phyloP scores from a whole-genome alignment of 1,284 basidiomycete species.

The Tremellales sp. region DNA sequence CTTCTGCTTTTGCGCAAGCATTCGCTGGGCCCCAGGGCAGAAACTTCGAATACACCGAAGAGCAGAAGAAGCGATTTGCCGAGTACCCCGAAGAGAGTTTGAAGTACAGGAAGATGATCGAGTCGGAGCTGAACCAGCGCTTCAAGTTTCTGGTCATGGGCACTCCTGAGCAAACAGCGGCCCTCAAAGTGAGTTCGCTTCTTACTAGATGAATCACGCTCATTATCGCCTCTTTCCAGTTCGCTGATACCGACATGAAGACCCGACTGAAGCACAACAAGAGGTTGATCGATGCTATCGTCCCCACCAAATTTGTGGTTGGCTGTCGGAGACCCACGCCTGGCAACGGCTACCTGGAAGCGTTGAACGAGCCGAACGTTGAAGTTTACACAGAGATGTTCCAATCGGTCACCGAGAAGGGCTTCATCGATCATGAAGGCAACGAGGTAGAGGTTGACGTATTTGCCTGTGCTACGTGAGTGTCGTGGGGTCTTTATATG shows the following conservation, averaged over 20 bases:
- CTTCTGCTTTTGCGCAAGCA: slow-evolving; percentile 21
- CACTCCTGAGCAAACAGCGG: slow-evolving; percentile 20
- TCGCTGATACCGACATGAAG: slow-evolving; percentile 17
- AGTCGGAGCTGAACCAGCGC: slow-evolving; percentile 26
- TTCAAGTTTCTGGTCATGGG: slow-evolving; percentile 29
- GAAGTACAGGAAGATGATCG: slow-evolving; percentile 31
- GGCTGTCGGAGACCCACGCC: slow-evolving; percentile 42
- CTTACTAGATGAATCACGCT: neutral
- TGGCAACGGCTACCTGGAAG: slow-evolving; percentile 43
- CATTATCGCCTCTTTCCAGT: neutral
- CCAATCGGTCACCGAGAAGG: slow-evolving; percentile 19
- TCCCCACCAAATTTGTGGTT: slow-evolving; percentile 31
- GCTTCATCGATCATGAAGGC: slow-evolving; percentile 25
- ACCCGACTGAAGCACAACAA: slow-evolving; percentile 19
- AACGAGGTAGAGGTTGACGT: slow-evolving; percentile 26
- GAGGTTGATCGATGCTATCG: slow-evolving; percentile 19
- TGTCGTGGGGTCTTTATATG: neutral
- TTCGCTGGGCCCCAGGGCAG: slow-evolving; percentile 19
- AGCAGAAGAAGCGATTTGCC: slow-evolving; percentile 20
- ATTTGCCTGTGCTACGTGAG: slow-evolving; percentile 31
- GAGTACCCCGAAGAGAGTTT: slow-evolving; percentile 21
- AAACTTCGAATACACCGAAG: slow-evolving; percentile 32
- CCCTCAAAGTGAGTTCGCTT: slow-evolving; percentile 8
- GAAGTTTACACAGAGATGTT: slow-evolving; percentile 21
- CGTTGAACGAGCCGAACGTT: slow-evolving; percentile 34